Percentiles rank a stretch among this genome's conserved stretches.
Evolutionary conservation across 2,329 filamentous ascomycete species (phyloP).

Genomic region (Ampelomyces quisqualis): DNA sequence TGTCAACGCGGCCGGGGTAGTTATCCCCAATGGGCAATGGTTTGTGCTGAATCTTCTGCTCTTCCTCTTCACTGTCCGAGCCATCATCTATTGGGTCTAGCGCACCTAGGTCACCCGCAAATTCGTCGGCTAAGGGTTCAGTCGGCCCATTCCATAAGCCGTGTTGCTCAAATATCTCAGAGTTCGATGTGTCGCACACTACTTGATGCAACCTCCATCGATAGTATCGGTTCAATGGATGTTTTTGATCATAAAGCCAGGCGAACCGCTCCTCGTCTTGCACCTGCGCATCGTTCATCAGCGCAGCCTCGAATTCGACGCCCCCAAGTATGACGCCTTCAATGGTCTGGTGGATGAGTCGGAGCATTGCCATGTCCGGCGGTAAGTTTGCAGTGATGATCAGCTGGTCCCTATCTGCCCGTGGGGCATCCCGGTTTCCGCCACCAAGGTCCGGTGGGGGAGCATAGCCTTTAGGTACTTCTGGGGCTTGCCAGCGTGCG

Average conservation of each 20-base stretch:
- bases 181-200: slow-evolving; percentile 56
- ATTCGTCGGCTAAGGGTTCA: slow-evolving; percentile 75
- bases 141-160: slow-evolving; percentile 72
- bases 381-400: slow-evolving; percentile 63
- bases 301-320: slow-evolving; percentile 82
- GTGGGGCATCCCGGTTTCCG: slow-evolving; percentile 21
- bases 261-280: slow-evolving; percentile 88
- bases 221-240: slow-evolving; percentile 78
- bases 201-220: slow-evolving; percentile 89
- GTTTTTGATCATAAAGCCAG: slow-evolving; percentile 85
- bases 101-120: slow-evolving; percentile 71
- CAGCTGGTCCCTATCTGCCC: slow-evolving; percentile 27
- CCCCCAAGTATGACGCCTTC: slow-evolving; percentile 78
- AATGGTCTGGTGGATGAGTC: slow-evolving; percentile 83
- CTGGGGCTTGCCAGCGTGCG: slow-evolving; percentile 31
- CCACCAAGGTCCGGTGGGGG: slow-evolving; percentile 33
- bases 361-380: slow-evolving; percentile 73
- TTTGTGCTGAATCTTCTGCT: slow-evolving; percentile 36
- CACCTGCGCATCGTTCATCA: slow-evolving; percentile 84
- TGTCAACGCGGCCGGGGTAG: slow-evolving; percentile 30
- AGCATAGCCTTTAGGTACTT: slow-evolving; percentile 32
- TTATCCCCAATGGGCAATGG: slow-evolving; percentile 31
- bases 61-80: slow-evolving; percentile 70
- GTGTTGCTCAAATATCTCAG: slow-evolving; percentile 29
- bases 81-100: slow-evolving; percentile 60